Evolutionary conservation across 2,329 filamentous ascomycete genomes (phyloP), one percentile per base, ranked within the genome.

Genomic region (Paracorniculantispora psalliotae): DNA sequence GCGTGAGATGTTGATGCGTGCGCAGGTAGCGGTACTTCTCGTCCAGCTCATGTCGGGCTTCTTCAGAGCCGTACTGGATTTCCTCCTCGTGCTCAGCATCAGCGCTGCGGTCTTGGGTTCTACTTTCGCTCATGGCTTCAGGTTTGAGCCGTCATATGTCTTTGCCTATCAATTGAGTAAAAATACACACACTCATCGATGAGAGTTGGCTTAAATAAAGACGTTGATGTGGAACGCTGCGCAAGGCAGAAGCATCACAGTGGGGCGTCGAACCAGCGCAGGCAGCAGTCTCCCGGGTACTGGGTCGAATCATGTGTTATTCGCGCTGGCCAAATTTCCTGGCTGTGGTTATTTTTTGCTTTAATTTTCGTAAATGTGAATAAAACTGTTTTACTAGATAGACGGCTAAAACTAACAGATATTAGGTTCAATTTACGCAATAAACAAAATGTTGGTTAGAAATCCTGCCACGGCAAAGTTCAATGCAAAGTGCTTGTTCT

Each of bases 41-140:
- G 8, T 81, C 72, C 2, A 81, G 65, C 28, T 81, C 78, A 21
- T 75, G 68, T 2, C 73, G 68, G 0, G 71, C 73, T 58, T 71
- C 72, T 4, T 70, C 68, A 1, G 68, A 64, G 5, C 71, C 73
- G 64, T 84, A 84, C 62, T 84, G 82, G 2, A 77, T 73, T 49
- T 76, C 69, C 50, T 85, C 81, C 64, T 85, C 82, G 10, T 76
- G 73, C 26, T 71, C 64, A 1, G 80, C 81, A 33, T 73, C 75
- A 3, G 71, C 69, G 59, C 77, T 72, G 1, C 71, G 69, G 19
- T 39, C 26, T 39, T 41, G 41, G 28, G 28, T 37, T 4, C 23
- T 46, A 59, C 71, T 65, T 65, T 72, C 67, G 64, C 65, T 73
- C 55, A 50, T 50, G 37, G n/a, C 26, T 48, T 23, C 21, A 12